These are phyloP conservation scores for Clarireedia sp. DNA, from an alignment of 2,329 filamentous ascomycete species.

Conservation along the genomic window DNA sequence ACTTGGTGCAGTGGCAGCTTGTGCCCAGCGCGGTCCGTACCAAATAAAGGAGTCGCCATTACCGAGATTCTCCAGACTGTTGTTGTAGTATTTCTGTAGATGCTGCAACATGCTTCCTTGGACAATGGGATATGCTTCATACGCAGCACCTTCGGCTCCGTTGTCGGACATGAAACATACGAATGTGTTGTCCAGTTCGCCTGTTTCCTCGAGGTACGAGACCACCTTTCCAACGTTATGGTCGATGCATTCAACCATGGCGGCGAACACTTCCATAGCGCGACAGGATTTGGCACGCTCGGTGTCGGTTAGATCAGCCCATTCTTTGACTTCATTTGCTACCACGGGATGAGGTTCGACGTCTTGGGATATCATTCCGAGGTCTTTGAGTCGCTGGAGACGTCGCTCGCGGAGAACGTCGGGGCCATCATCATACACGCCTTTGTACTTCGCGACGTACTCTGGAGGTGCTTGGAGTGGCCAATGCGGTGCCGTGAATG, in stretches of 20 bases:
- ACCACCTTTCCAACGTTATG: conserved; percentile 51
- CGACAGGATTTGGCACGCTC: conserved; percentile 27
- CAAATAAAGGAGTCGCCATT: conserved; percentile 50
- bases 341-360: conserved; percentile 20
- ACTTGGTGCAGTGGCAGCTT: conserved; percentile 43
- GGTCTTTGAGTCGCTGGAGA: conserved; percentile 46
- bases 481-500: conserved; percentile 48
- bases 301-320: conserved; percentile 26
- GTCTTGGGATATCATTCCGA: conserved; percentile 31
- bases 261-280: conserved; percentile 46
- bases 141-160: conserved; percentile 50
- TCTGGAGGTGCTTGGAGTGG: conserved; percentile 40
- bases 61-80: conserved; percentile 49
- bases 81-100: conserved; percentile 47
- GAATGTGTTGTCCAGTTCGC: conserved; percentile 56
- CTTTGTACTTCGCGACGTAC: conserved; percentile 34
- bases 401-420: conserved; percentile 46
- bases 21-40: conserved; percentile 51
- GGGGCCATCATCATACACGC: conserved; percentile 52
- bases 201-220: conserved; percentile 40
- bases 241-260: conserved; percentile 42
- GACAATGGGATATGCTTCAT: conserved; percentile 48
- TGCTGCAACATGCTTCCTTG: conserved; percentile 29
- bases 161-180: conserved; percentile 58
- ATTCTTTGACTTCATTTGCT: conserved; percentile 11